Percentiles rank a stretch among this genome's conserved stretches.
Evolutionary conservation across 1,284 basidiomycete genomes (phyloP).

Genomic region (Ceraceosorus bombacis): DNA sequence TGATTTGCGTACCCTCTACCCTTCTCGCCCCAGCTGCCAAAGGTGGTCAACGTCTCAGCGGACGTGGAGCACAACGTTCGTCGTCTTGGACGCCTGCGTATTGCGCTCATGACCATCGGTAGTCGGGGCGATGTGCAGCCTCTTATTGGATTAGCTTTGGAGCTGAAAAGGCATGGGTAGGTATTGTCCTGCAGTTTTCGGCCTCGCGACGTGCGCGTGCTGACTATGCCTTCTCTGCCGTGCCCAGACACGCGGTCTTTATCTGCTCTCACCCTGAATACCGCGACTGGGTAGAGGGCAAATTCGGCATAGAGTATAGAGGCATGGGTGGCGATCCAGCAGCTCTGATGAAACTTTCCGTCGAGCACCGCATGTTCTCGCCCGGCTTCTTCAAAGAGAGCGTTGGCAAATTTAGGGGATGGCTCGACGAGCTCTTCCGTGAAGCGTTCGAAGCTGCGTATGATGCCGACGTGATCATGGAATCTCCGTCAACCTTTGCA

Average conservation of each 20-base stretch:
- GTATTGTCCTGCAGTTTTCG: too few relatives aligned
- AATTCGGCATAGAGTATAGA: conserved; percentile 30
- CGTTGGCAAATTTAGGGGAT: conserved; percentile 35
- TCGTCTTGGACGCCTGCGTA: conserved; percentile 23
- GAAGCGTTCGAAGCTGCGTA: conserved; percentile 30
- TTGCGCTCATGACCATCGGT: conserved; percentile 53
- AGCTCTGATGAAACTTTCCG: conserved; percentile 38
- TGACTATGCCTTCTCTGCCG: conserved; percentile 16
- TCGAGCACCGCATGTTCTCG: conserved; percentile 31
- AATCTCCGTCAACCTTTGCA: conserved; percentile 38
- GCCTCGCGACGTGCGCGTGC: not conserved
- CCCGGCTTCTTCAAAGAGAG: conserved; percentile 31
- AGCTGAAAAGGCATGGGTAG: not conserved
- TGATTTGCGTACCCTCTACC: too few relatives aligned
- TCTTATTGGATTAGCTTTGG: conserved; percentile 55
- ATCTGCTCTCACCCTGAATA: conserved; percentile 64
- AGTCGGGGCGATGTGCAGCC: conserved; percentile 57
- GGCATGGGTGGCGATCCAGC: conserved; percentile 37
- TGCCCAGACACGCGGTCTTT: conserved; percentile 55
- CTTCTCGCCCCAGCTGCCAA: conserved; percentile 13
- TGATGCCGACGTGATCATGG: conserved; percentile 42
- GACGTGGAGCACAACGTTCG: conserved; percentile 4
- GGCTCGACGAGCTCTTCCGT: conserved; percentile 39
- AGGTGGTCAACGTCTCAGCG: conserved; percentile 22
- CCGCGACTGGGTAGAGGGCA: conserved; percentile 55